phyloP scores from a whole-genome alignment of 2,329 filamentous ascomycete species.

The Seiridium cupressi region DNA sequence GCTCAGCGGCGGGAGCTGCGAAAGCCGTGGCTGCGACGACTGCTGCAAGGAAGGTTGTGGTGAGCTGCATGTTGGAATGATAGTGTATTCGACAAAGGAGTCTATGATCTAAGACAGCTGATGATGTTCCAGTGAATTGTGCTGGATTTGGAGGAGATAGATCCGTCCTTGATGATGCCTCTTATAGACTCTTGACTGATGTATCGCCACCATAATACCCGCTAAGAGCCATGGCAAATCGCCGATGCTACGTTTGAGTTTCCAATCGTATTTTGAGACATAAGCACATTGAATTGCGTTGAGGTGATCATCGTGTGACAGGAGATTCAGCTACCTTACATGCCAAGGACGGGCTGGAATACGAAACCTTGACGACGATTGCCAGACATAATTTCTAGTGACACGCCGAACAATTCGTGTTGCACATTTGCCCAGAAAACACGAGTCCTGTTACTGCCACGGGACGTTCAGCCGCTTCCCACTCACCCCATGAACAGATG shows the following conservation, averaged over 20 bases:
- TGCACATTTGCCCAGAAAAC: neutral
- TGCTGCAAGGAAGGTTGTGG: neutral
- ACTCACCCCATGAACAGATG: neutral
- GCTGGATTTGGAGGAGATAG: no score
- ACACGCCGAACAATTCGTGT: neutral
- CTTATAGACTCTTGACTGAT: neutral
- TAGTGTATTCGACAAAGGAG: no score
- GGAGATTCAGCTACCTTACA: neutral
- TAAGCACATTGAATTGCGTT: neutral
- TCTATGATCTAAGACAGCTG: no score
- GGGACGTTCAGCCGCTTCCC: neutral
- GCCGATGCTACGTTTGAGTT: neutral
- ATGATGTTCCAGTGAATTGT: no score
- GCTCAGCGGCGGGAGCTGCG: neutral
- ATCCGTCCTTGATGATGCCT: neutral
- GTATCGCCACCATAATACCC: neutral
- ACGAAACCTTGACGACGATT: no score
- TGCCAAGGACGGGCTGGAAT: neutral
- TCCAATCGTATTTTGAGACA: neutral
- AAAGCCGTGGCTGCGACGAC: constrained; percentile 5
- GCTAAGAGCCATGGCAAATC: neutral
- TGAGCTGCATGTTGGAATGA: constrained; percentile 7
- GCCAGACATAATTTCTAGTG: neutral
- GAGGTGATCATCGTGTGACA: neutral
- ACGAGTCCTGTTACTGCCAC: neutral